Conservation (phyloP, 352 stramenopile genomes). For the Phytophthora lateralis region DNA sequence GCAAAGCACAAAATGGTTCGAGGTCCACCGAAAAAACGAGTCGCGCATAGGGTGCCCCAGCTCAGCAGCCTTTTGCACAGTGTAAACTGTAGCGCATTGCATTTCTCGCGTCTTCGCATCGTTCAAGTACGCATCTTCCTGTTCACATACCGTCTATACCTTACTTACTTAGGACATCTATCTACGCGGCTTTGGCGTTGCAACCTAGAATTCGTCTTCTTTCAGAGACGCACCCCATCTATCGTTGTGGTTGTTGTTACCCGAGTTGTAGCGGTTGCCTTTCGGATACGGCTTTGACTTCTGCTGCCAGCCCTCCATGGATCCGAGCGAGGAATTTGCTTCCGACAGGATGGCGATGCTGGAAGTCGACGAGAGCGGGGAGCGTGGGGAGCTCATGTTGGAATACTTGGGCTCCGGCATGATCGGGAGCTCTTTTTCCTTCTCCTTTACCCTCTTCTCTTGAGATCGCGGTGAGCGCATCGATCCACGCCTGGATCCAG, state of each 20-base stretch:
- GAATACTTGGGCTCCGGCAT: constrained; percentile 41
- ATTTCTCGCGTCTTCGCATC: constrained; percentile 7
- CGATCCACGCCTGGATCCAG: constrained; percentile 18
- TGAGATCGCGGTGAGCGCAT: constrained; percentile 23
- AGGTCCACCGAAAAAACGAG: constrained; percentile 28
- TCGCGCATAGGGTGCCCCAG: constrained; percentile 12
- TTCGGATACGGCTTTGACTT: constrained; percentile 30
- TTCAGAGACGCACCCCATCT: constrained; percentile 44
- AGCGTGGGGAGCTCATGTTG: constrained; percentile 64
- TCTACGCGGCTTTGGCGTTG: constrained; percentile 1
- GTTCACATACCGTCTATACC: constrained; percentile 33
- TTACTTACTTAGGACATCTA: constrained; percentile 1
- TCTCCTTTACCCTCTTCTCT: constrained; percentile 22
- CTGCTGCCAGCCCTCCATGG: constrained; percentile 33
- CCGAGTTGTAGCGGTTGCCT: constrained; percentile 19
- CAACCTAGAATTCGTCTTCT: constrained; percentile 36
- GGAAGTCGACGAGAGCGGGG: constrained; percentile 53
- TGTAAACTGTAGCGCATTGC: too few species aligned
- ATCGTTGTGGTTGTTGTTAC: constrained; percentile 26
- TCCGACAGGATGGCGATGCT: constrained; percentile 72
- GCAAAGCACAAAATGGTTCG: constrained; percentile 18
- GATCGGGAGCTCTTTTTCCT: constrained; percentile 32
- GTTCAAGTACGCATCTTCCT: constrained; percentile 8
- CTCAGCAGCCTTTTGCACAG: not conserved
- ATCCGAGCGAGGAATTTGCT: constrained; percentile 35